phyloP scores from a whole-genome alignment of 2,329 filamentous ascomycete genomes.

The Colletotrichum euphorbiae region DNA sequence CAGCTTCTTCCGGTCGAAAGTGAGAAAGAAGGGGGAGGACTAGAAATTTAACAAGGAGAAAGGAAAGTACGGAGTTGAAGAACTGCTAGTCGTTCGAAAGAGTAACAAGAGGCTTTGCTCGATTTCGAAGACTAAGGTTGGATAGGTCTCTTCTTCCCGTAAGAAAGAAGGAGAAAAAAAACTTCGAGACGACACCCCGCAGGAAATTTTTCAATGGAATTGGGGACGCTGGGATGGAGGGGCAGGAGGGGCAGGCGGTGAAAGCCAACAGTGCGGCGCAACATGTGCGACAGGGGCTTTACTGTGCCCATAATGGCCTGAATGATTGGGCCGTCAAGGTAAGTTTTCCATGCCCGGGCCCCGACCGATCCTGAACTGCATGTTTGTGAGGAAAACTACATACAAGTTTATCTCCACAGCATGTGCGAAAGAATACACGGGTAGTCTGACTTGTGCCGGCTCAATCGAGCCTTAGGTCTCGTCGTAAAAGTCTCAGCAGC shows the following conservation, averaged over 20 bases:
- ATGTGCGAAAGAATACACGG: too few relatives aligned
- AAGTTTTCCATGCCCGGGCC: too few relatives aligned
- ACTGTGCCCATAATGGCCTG: slow-evolving; percentile 27
- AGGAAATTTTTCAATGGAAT: slow-evolving; percentile 55
- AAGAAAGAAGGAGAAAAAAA: slow-evolving; percentile 60
- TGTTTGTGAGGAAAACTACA: background rate
- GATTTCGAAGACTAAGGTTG: slow-evolving; percentile 46
- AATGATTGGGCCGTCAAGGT: background rate
- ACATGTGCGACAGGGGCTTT: background rate
- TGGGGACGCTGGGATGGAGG: slow-evolving; percentile 35
- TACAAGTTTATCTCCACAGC: background rate
- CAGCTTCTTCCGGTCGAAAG: slow-evolving; percentile 42
- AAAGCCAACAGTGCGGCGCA: slow-evolving; percentile 28
- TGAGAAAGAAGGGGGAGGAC: slow-evolving; percentile 44
- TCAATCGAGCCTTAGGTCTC: background rate
- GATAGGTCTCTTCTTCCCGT: slow-evolving; percentile 63
- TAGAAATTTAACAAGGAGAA: slow-evolving; percentile 43
- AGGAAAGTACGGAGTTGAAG: slow-evolving; percentile 48
- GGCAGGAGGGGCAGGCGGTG: slow-evolving; percentile 38
- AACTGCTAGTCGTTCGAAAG: slow-evolving; percentile 45
- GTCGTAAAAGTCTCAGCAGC: background rate
- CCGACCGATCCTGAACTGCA: too few relatives aligned
- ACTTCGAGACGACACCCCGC: slow-evolving; percentile 44
- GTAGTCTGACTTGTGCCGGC: too few relatives aligned
- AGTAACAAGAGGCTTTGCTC: slow-evolving; percentile 46